Evolutionary conservation across 1,139 yeast species (phyloP).

Genomic region (Sugiyamaella grinbergsii): DNA sequence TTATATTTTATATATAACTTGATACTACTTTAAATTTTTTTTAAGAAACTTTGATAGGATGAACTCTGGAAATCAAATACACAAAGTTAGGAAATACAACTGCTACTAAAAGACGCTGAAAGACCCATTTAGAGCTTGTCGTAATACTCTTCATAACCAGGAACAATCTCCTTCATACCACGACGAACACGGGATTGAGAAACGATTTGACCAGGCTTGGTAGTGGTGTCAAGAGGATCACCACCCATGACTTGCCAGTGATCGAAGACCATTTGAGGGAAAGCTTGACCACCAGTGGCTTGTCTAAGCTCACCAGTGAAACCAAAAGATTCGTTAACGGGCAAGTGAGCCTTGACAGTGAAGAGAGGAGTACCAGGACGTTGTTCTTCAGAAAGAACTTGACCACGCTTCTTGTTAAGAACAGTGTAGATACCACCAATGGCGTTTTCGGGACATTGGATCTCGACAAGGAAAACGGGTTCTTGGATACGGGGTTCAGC

Average conservation of each 20-base stretch:
- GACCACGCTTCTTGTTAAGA: constrained; percentile 99
- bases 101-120: background rate
- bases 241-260: constrained; percentile 94
- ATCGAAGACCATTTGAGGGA: constrained; percentile 99
- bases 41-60: constrained; percentile 10
- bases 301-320: constrained; percentile 99
- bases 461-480: constrained; percentile 98
- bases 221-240: constrained; percentile 86
- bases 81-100: constrained; percentile 10
- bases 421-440: constrained; percentile 99
- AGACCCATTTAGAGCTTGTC: constrained; percentile 82
- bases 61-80: constrained; percentile 6
- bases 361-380: constrained; percentile 99
- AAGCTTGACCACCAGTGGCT: constrained; percentile 99
- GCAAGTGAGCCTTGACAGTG: constrained; percentile 98
- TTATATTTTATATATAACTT: constrained; percentile 14
- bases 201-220: constrained; percentile 96
- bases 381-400: constrained; percentile 97
- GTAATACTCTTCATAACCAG: constrained; percentile 99
- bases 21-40: constrained; percentile 9
- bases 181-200: constrained; percentile 90
- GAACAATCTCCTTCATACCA: constrained; percentile 96
- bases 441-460: constrained; percentile 99
- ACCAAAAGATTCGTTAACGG: constrained; percentile 99
- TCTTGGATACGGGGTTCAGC: constrained; percentile 99